Evolutionary conservation across 2,329 filamentous ascomycete genomes (phyloP).

Genomic region (Hymenotorrendiella dingleyae): DNA sequence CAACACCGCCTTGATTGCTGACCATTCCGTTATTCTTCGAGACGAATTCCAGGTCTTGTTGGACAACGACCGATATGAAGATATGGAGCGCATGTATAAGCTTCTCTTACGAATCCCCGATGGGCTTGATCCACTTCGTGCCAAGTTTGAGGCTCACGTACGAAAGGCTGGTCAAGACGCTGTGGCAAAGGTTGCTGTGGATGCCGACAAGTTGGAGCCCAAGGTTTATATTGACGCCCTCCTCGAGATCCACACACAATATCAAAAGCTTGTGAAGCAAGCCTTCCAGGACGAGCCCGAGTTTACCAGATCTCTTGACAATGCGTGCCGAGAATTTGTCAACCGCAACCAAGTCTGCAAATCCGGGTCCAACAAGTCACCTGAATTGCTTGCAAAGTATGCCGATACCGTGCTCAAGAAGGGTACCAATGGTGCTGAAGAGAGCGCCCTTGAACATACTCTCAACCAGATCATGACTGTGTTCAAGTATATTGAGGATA

Average conservation of each 20-base stretch:
- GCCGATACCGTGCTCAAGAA: slow-evolving; percentile 89
- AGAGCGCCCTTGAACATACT: slow-evolving; percentile 85
- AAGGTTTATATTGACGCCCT: slow-evolving; percentile 96
- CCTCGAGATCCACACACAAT: slow-evolving; percentile 89
- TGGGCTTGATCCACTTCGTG: slow-evolving; percentile 80
- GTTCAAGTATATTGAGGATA: slow-evolving; percentile 99
- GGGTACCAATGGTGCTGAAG: slow-evolving; percentile 86
- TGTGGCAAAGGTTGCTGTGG: slow-evolving; percentile 83
- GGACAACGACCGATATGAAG: slow-evolving; percentile 90
- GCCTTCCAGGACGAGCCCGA: slow-evolving; percentile 95
- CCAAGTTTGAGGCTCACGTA: slow-evolving; percentile 87
- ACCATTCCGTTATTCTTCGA: slow-evolving; percentile 77
- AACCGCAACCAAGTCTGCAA: slow-evolving; percentile 97
- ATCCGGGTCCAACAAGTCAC: slow-evolving; percentile 85
- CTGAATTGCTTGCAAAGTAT: slow-evolving; percentile 92
- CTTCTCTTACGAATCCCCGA: slow-evolving; percentile 84
- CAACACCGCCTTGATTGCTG: slow-evolving; percentile 81
- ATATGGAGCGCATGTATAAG: slow-evolving; percentile 94
- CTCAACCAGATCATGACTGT: slow-evolving; percentile 96
- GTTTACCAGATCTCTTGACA: slow-evolving; percentile 92
- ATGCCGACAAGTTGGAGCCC: slow-evolving; percentile 85
- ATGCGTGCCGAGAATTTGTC: slow-evolving; percentile 95
- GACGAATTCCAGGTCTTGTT: slow-evolving; percentile 95
- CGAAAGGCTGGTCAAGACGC: slow-evolving; percentile 82
- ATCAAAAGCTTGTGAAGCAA: slow-evolving; percentile 82